These are phyloP conservation scores for Scedosporium boydii DNA, from an alignment of 2,329 filamentous ascomycete species.

Conservation along the genomic window DNA sequence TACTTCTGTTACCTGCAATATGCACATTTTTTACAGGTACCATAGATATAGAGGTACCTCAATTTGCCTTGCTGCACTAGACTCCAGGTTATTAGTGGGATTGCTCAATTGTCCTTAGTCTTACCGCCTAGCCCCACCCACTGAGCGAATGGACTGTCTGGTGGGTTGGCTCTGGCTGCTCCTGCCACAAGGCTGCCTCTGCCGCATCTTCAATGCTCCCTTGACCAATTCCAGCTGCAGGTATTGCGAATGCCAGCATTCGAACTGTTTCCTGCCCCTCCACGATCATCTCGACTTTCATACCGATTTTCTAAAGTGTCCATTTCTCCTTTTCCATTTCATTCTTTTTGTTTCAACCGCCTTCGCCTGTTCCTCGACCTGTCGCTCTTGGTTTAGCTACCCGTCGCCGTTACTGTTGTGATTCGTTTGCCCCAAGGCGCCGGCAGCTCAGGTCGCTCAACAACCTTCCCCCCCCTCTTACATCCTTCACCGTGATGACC, in stretches of 20 bases:
- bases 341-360: neutral
- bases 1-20: neutral
- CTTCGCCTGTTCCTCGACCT: neutral
- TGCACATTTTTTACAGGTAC: too few relatives aligned
- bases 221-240: neutral
- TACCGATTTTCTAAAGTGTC: neutral
- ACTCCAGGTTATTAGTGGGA: too few relatives aligned
- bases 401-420: neutral
- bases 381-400: neutral
- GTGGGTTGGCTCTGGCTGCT: neutral
- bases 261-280: neutral
- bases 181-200: neutral
- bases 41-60: neutral
- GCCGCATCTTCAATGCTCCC: neutral
- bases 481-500: slow-evolving; percentile 8
- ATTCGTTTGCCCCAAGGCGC: neutral
- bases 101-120: too few relatives aligned
- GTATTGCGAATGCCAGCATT: neutral
- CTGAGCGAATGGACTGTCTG: neutral
- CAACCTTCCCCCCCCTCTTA: slow-evolving; percentile 9
- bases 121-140: too few relatives aligned
- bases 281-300: neutral
- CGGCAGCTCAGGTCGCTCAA: slow-evolving; percentile 5
- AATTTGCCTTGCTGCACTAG: neutral
- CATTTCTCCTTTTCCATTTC: neutral